phyloP scores from a whole-genome alignment of 345 rosid species.

The Salix brachista region DNA sequence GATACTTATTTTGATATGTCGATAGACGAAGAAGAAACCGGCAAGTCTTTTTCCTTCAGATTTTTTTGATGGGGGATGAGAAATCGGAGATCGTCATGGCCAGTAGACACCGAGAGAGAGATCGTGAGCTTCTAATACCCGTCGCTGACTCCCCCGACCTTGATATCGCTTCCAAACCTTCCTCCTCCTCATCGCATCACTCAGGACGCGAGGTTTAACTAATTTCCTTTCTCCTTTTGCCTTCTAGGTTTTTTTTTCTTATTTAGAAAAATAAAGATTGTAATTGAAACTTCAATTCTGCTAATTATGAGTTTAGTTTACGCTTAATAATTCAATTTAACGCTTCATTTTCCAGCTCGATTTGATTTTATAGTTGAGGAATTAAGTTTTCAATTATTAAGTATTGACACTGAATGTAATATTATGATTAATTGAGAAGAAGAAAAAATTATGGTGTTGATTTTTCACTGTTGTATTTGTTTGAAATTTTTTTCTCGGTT shows the following conservation, averaged over 20 bases:
- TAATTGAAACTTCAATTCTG: neutral
- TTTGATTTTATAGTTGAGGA: neutral
- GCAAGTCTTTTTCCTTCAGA: neutral
- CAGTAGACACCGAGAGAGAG: constrained; percentile 54
- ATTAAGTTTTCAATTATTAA: neutral
- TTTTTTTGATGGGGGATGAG: constrained; percentile 64
- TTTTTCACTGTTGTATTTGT: neutral
- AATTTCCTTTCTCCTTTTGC: neutral
- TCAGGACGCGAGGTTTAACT: constrained; percentile 73
- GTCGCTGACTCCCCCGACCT: constrained; percentile 50
- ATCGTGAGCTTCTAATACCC: constrained; percentile 92
- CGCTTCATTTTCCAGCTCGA: too few species aligned
- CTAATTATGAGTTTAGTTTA: neutral
- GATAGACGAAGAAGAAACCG: neutral
- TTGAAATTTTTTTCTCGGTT: neutral
- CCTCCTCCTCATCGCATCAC: constrained; percentile 63
- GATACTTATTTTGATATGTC: neutral
- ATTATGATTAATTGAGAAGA: neutral
- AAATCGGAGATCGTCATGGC: constrained; percentile 64
- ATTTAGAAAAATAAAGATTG: neutral
- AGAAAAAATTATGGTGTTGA: neutral
- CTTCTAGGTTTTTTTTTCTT: neutral
- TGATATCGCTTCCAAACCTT: constrained; percentile 53
- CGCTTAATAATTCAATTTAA: neutral
- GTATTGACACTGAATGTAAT: neutral